Conservation (phyloP, 768 basidiomycete genomes). For the Tulasnella sp. region DNA sequence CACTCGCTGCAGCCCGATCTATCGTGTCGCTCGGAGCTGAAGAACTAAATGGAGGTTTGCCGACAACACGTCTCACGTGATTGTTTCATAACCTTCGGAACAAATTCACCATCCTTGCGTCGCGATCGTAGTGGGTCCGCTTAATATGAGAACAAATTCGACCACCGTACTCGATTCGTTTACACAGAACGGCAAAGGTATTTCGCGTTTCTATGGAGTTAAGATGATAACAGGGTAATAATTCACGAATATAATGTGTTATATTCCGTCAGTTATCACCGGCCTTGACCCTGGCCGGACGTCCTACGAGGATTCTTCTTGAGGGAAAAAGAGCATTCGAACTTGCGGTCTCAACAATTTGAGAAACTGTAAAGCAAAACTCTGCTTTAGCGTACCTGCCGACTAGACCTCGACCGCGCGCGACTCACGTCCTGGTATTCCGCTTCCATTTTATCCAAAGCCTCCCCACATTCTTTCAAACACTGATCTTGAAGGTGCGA, state of each 20-base stretch:
- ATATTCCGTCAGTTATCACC: background rate
- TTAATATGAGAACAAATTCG: no score
- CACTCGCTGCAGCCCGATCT: no score
- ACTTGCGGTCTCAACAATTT: background rate
- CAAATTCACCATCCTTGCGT: no score
- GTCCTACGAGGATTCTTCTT: background rate
- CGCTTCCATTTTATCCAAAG: background rate
- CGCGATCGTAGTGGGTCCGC: no score
- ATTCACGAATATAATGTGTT: background rate
- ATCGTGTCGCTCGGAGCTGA: no score
- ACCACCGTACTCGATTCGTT: no score
- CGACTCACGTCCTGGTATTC: background rate
- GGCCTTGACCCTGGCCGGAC: background rate
- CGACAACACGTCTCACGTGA: no score
- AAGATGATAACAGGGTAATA: background rate
- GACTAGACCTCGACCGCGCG: background rate
- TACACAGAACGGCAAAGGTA: no score
- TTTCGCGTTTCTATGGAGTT: background rate
- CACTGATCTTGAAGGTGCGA: background rate
- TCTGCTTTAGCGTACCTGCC: background rate
- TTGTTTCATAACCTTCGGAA: no score
- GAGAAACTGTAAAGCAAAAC: background rate
- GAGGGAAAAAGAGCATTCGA: background rate
- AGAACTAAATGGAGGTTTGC: no score
- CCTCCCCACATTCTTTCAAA: background rate